Conservation (phyloP, 2,329 filamentous ascomycete species). For the Endoconidiophora laricicola region DNA sequence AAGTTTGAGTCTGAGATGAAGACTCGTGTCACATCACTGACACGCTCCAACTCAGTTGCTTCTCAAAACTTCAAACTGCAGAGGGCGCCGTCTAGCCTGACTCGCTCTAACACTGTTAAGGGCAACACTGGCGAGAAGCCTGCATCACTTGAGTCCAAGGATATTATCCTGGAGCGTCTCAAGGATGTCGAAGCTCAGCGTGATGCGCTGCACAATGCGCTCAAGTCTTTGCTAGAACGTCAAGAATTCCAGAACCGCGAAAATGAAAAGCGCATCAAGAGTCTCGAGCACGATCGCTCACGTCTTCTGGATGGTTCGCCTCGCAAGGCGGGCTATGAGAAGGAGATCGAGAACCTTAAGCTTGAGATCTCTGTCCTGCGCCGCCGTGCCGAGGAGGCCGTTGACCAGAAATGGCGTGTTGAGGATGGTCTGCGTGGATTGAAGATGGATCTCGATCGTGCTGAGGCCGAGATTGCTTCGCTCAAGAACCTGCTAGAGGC, state of each 20-base stretch:
- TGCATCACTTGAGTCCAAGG: conserved; percentile 37
- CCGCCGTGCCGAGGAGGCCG: conserved; percentile 75
- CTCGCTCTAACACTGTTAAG: conserved; percentile 44
- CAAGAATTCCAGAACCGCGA: conserved; percentile 74
- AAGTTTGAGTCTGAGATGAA: conserved; percentile 15
- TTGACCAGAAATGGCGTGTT: conserved; percentile 91
- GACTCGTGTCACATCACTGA: conserved; percentile 13
- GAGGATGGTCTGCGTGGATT: conserved; percentile 77
- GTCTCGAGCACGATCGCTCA: conserved; percentile 64
- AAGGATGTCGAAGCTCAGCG: conserved; percentile 90
- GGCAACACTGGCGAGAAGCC: conserved; percentile 16
- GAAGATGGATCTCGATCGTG: conserved; percentile 92
- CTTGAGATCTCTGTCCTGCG: conserved; percentile 74
- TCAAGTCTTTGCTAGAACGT: conserved; percentile 71
- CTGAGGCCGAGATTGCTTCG: conserved; percentile 81
- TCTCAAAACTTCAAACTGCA: conserved; percentile 19
- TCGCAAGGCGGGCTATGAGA: conserved; percentile 63
- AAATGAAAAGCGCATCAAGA: conserved; percentile 62
- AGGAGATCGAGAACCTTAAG: conserved; percentile 62
- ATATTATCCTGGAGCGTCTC: conserved; percentile 58
- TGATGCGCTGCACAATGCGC: conserved; percentile 74
- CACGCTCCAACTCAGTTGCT: conserved; percentile 19
- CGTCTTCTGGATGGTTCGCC: conserved; percentile 52
- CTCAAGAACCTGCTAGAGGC: conserved; percentile 63
- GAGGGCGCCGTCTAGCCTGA: conserved; percentile 22